These are phyloP conservation scores for Catunica adiposa DNA, from an alignment of 2,329 filamentous ascomycete species.

Conservation along the genomic window DNA sequence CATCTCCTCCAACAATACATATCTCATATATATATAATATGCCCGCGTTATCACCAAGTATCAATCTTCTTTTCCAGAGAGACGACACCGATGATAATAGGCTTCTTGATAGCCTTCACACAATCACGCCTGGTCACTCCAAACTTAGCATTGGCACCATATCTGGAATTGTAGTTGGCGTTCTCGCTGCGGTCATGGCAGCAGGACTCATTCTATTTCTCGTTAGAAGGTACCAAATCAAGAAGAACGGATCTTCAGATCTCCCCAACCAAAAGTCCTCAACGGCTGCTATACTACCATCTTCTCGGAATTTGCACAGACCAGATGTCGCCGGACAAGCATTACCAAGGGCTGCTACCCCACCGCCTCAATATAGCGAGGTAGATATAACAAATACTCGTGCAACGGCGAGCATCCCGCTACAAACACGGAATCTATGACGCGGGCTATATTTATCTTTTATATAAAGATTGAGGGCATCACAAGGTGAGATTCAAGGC, in stretches of 20 bases:
- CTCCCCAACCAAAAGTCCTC: neutral
- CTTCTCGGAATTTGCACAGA: too few species aligned
- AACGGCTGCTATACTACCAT: too few species aligned
- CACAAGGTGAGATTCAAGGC: too few species aligned
- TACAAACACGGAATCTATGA: neutral
- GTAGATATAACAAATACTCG: neutral
- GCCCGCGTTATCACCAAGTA: neutral
- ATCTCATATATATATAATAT: too few species aligned
- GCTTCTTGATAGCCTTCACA: neutral
- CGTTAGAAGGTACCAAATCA: conserved; percentile 2
- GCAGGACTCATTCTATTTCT: neutral
- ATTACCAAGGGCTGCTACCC: neutral
- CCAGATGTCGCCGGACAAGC: neutral
- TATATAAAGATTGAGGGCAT: too few species aligned
- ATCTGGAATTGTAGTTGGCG: conserved; percentile 3
- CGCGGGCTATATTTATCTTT: too few species aligned
- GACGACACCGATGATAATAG: conserved; percentile 1
- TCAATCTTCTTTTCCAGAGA: neutral
- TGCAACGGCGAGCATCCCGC: neutral
- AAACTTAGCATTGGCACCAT: neutral
- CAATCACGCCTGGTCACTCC: neutral
- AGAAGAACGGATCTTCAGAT: neutral
- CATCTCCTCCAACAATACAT: too few species aligned
- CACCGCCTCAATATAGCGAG: conserved; percentile 9
- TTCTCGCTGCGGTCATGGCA: neutral